These are phyloP conservation scores for Penicillium tannophilum DNA, from an alignment of 495 filamentous ascomycete species.

Conservation along the genomic window DNA sequence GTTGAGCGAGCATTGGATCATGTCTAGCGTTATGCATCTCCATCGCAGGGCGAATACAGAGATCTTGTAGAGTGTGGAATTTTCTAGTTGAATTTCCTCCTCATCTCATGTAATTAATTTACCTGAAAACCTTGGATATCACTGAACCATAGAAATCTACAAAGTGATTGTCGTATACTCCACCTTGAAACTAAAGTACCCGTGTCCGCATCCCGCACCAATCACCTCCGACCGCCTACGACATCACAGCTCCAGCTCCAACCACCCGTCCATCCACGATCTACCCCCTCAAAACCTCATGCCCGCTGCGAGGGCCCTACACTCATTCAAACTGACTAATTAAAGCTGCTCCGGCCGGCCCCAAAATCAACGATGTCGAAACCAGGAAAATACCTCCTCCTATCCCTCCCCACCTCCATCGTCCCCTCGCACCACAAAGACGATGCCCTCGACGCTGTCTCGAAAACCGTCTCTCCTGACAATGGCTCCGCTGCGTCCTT, in stretches of 20 bases:
- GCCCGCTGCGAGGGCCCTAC: slow-evolving; percentile 23
- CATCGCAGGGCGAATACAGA: slow-evolving; percentile 20
- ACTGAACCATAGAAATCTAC: too few relatives aligned
- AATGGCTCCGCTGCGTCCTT: slow-evolving; percentile 78
- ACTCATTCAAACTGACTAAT: slow-evolving; percentile 2
- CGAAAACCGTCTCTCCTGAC: slow-evolving; percentile 69
- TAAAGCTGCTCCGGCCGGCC: not conserved
- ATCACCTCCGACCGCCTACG: slow-evolving; percentile 36
- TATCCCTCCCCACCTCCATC: slow-evolving; percentile 77
- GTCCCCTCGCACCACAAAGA: slow-evolving; percentile 70
- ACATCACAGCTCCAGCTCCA: slow-evolving; percentile 29
- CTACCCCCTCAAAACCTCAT: slow-evolving; percentile 11
- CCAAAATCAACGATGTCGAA: slow-evolving; percentile 55
- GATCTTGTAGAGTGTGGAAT: slow-evolving; percentile 11
- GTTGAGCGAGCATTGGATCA: slow-evolving; percentile 26
- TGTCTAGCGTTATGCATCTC: slow-evolving; percentile 26
- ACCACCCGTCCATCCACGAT: slow-evolving; percentile 16
- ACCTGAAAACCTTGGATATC: not conserved
- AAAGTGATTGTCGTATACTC: not conserved
- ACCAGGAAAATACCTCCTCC: slow-evolving; percentile 64
- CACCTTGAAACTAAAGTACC: not conserved
- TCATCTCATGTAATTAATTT: not conserved
- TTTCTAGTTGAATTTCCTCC: not conserved
- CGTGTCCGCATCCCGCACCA: slow-evolving; percentile 20
- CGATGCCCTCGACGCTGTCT: slow-evolving; percentile 76